A percentile compares a stretch with the other conserved stretches of the same genome.
phyloP scores from a whole-genome alignment of 345 rosid genomes.

The Boechera retrofracta region DNA sequence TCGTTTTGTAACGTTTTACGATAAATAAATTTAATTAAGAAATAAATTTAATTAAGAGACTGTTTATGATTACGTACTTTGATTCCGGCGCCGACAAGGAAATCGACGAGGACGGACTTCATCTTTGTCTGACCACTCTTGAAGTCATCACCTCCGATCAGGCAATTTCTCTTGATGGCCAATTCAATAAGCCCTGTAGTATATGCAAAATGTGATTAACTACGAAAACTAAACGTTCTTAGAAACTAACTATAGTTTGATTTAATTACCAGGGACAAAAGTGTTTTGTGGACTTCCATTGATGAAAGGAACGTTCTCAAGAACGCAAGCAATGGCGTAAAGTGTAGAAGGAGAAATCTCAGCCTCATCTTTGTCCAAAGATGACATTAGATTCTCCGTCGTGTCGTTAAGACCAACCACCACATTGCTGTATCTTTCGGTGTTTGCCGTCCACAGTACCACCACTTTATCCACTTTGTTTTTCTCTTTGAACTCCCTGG shows the following conservation, averaged over 20 bases:
- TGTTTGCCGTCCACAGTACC: slow-evolving; percentile 99
- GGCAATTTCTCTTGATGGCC: slow-evolving; percentile 77
- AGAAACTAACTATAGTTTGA: background rate
- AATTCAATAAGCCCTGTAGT: slow-evolving; percentile 84
- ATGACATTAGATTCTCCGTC: slow-evolving; percentile 76
- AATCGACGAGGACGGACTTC: slow-evolving; percentile 93
- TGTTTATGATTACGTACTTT: slow-evolving; percentile 53
- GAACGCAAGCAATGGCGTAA: slow-evolving; percentile 86
- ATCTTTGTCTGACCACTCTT: slow-evolving; percentile 99
- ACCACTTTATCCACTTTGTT: slow-evolving; percentile 86
- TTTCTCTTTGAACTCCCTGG: slow-evolving; percentile 88
- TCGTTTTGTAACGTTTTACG: slow-evolving; percentile 16
- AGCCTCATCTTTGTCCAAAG: slow-evolving; percentile 79
- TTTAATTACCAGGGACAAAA: slow-evolving; percentile 81
- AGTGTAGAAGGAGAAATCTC: slow-evolving; percentile 97
- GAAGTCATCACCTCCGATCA: slow-evolving; percentile 98
- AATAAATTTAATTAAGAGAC: too few relatives aligned
- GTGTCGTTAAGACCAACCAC: slow-evolving; percentile 90
- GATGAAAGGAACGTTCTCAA: slow-evolving; percentile 89
- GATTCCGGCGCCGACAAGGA: slow-evolving; percentile 98
- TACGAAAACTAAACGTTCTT: background rate
- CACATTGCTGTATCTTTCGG: slow-evolving; percentile 94
- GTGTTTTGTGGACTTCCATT: slow-evolving; percentile 99
- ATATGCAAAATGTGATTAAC: background rate
- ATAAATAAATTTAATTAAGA: background rate